Conservation (phyloP, 108 stramenopile genomes). For the Nitzschia sp. region DNA sequence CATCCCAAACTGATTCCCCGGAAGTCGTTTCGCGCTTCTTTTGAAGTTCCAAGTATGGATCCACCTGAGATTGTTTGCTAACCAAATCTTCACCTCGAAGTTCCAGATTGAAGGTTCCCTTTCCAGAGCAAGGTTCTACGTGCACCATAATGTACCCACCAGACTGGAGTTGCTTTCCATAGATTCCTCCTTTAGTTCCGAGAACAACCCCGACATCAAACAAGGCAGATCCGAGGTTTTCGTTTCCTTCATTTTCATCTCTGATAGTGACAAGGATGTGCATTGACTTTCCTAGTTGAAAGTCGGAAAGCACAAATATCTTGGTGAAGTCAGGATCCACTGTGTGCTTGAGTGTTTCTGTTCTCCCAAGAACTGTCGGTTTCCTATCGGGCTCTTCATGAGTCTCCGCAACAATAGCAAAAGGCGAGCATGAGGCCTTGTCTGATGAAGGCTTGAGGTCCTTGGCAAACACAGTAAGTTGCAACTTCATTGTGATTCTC, state of each 20-base stretch:
- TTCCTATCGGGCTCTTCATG: conserved; percentile 28
- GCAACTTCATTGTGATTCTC: background rate
- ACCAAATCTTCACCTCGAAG: conserved; percentile 63
- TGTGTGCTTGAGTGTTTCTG: conserved; percentile 66
- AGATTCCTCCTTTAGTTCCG: conserved; percentile 56
- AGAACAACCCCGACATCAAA: conserved; percentile 69
- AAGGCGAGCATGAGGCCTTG: conserved; percentile 54
- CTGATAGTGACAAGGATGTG: conserved; percentile 42
- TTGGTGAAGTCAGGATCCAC: conserved; percentile 61
- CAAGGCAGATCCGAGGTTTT: conserved; percentile 55
- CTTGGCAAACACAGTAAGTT: conserved; percentile 3
- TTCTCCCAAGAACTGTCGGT: conserved; percentile 62
- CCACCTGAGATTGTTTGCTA: conserved; percentile 61
- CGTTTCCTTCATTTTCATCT: conserved; percentile 44
- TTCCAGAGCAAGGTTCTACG: conserved; percentile 24
- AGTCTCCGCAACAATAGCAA: conserved; percentile 50
- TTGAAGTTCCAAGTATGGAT: conserved; percentile 69
- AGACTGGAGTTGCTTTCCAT: conserved; percentile 54
- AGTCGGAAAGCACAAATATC: conserved; percentile 53
- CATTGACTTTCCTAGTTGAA: conserved; percentile 59
- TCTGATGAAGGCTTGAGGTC: conserved; percentile 6
- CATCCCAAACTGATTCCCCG: conserved; percentile 49
- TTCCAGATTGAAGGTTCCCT: conserved; percentile 34
- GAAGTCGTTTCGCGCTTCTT: conserved; percentile 45
- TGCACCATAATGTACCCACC: conserved; percentile 27